Evolutionary conservation across 495 filamentous ascomycete species (phyloP), one percentile per base, ranked within the genome.

Genomic region (Tuber umbilicatum): DNA sequence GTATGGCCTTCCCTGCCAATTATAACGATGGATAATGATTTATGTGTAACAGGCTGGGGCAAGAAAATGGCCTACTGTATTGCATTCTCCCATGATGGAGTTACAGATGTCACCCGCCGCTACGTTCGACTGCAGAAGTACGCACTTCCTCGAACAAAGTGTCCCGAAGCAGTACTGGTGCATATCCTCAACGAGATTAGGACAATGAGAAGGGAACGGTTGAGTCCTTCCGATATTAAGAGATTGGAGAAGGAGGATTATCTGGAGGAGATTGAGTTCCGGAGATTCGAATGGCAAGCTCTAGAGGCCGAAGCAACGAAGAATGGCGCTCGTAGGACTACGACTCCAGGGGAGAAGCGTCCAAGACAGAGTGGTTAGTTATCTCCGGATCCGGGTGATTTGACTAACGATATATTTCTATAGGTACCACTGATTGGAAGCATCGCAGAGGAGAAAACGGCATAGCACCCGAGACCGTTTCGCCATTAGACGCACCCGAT

Each of bases 41-140:
- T 35, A 64, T 27, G 14, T 35, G 12, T 64, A 31, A 35, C 35
- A 64, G 89, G 91, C 75, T 99, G 95, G 95, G 88, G 90, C 72
- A 93, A 94, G 83, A 94, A 96, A 84, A 90, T 98, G 85, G 92
- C 93, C 0, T 99, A 99, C 85, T 97, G 94, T 85, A 89, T 99
- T 75, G 95, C 95, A 55, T 99, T 99, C 83, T 96, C 93, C 50
- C 92, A 91, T 76, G 95, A 99, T 77, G 95, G 95, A 60, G 94
- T 93, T 42, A 94, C 91, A 73, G 95, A 99, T 83, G 95, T 99
- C 39, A 99, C 95, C 19, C 89, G 94, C 23, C 91, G 95, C 76
- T 99, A 99, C 80, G 93, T 97, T 42, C 93, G 94, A 76, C 94
- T 92, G 84, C 85, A 87, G n/a, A 83, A 86, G 39, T 87, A 93